Evolutionary conservation across 2,329 filamentous ascomycete genomes (phyloP).

Genomic region (Epichloe gansuensis): DNA sequence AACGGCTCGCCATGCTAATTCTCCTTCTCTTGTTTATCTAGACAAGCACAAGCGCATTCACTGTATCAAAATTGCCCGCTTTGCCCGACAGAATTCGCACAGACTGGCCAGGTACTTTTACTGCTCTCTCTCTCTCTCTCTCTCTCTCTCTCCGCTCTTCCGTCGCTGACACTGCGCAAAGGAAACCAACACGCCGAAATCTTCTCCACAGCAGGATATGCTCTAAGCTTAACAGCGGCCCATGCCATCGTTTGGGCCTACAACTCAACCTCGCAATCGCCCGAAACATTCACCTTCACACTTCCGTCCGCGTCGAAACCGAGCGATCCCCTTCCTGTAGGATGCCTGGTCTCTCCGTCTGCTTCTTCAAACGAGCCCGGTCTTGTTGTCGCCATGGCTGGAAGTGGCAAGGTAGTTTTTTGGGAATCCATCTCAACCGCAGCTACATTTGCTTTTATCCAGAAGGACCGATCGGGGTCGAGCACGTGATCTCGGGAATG

Average conservation of each 20-base stretch:
- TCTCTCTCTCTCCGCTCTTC: background rate
- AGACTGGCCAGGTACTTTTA: conserved; percentile 48
- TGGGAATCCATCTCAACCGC: conserved; percentile 93
- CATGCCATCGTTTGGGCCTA: conserved; percentile 91
- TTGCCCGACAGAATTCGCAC: conserved; percentile 66
- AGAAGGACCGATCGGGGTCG: conserved; percentile 68
- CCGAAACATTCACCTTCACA: conserved; percentile 69
- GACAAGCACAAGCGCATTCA: conserved; percentile 77
- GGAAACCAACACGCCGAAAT: conserved; percentile 55
- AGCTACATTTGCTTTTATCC: conserved; percentile 70
- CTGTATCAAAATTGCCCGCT: conserved; percentile 71
- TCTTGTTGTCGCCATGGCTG: conserved; percentile 74
- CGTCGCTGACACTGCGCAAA: conserved; percentile 18
- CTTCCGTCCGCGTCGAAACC: conserved; percentile 61
- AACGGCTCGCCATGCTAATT: background rate
- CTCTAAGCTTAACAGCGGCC: conserved; percentile 66
- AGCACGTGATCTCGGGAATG: conserved; percentile 61
- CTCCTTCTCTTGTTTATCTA: conserved; percentile 22
- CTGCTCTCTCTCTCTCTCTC: background rate
- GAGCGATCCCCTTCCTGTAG: conserved; percentile 66
- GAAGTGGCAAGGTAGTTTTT: conserved; percentile 75
- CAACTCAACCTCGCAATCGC: conserved; percentile 51
- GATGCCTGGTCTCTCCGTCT: conserved; percentile 68
- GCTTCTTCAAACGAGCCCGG: conserved; percentile 72
- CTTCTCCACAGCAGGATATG: conserved; percentile 56